Evolutionary conservation across 306 rosid genomes (phyloP).

Genomic region (Abrus precatorius): DNA sequence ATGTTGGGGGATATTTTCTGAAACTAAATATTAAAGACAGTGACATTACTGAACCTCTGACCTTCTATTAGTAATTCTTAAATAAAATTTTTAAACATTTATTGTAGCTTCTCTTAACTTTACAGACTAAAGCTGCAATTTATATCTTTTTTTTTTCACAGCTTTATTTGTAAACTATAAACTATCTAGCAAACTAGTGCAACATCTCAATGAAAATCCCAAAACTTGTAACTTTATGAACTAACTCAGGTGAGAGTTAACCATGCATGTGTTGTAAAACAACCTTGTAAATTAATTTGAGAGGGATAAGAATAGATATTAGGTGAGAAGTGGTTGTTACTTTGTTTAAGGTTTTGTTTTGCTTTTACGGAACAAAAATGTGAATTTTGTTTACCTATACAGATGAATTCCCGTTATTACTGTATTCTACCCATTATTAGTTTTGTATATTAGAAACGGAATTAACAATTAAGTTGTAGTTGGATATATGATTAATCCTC

Average conservation of each 20-base stretch:
- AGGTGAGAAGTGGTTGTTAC: conserved; percentile 66
- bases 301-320: conserved; percentile 51
- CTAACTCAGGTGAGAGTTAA: neutral
- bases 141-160: neutral
- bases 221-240: neutral
- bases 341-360: conserved; percentile 55
- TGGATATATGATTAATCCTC: too few relatives aligned
- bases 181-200: neutral
- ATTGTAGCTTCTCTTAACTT: neutral
- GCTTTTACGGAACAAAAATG: conserved; percentile 51
- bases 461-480: neutral
- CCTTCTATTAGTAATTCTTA: neutral
- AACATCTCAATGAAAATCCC: too few relatives aligned
- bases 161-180: neutral
- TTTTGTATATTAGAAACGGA: neutral
- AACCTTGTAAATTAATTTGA: conserved; percentile 8
- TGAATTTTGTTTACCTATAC: neutral
- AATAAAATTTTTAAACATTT: neutral
- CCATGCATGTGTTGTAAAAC: neutral
- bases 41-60: conserved; percentile 6
- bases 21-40: conserved; percentile 1
- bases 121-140: neutral
- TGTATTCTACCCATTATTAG: neutral
- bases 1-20: conserved; percentile 9
- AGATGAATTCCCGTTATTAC: neutral